These are phyloP conservation scores for Whalleya microplaca DNA, from an alignment of 2,329 filamentous ascomycete species.

Conservation along the genomic window DNA sequence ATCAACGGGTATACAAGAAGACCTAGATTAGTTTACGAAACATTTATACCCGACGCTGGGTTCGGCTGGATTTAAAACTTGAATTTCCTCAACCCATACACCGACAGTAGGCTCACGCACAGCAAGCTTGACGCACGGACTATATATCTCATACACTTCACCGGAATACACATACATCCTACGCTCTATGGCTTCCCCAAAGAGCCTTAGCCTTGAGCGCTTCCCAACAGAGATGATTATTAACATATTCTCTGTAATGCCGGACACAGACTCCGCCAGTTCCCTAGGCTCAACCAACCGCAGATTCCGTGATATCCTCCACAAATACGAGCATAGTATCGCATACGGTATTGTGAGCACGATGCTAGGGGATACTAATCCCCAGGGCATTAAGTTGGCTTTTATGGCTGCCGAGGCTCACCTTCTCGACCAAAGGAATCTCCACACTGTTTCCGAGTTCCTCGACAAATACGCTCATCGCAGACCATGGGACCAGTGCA, in stretches of 20 bases:
- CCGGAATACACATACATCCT: not conserved
- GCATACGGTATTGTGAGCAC: not conserved
- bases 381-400: not conserved
- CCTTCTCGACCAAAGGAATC: not conserved
- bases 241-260: slow-evolving; percentile 1
- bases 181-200: not conserved
- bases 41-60: too few species aligned
- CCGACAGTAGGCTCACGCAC: too few species aligned
- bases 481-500: not conserved
- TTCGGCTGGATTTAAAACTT: too few species aligned
- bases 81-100: too few species aligned
- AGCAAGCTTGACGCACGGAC: too few species aligned
- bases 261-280: not conserved
- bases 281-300: not conserved
- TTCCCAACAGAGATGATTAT: slow-evolving; percentile 3
- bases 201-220: not conserved
- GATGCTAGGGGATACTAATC: slow-evolving; percentile 5
- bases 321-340: not conserved
- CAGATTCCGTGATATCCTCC: not conserved
- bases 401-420: slow-evolving; percentile 6
- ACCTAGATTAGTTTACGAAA: too few species aligned
- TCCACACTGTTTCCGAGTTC: not conserved
- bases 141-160: too few species aligned
- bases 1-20: too few species aligned
- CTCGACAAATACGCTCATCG: slow-evolving; percentile 1